Evolutionary conservation across 768 basidiomycete genomes (phyloP), one percentile per base, ranked within the genome.

Genomic region (Coprinellus micaceus): DNA sequence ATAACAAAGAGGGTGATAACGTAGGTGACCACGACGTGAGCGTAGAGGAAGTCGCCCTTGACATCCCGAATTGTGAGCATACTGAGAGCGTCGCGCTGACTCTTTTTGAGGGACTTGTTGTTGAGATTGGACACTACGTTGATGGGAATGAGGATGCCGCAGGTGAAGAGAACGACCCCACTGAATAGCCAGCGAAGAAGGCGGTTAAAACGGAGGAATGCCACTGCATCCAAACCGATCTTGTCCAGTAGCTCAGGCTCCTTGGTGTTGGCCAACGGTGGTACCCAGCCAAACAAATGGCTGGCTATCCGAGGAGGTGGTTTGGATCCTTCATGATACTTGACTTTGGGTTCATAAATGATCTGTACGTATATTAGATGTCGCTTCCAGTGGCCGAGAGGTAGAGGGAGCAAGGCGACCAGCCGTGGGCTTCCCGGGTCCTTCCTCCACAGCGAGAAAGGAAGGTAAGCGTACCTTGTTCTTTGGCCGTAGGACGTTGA

Each of bases 341-440:
- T 95, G 71, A 91, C 84, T 73, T 95, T 97, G 59, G 93, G 94
- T 67, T 94, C 91, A 66, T 96, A 96, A 57, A 94, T 84, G 59
- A 91, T 82, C 92, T 92, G 57, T 24, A 24, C 3, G 26, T 43
- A 48, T 39, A 26, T 28, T 26, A 43, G 26, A 44, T 43, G 24
- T 21, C 7, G 26, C 12, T 6, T 29, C 9, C 13, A 19, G 17
- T 24, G 39, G 12, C 21, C 49, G 40, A 30, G 25, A 2, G 15
- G 19, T 24, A 9, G 54, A 24, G 3, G 10, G 44, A 6, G 19
- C 10, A 21, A 43, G 33, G 33, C 33, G 33, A 33, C 33, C 13
- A 33, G 33, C 33, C 13, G 33, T n/a, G n/a, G n/a, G n/a, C n/a
- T n/a, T n/a, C 36, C 13, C 15, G 10, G n/a, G n/a, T 19, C 7